A percentile compares a stretch with the other conserved stretches of the same genome.
Evolutionary conservation across 2,329 filamentous ascomycete genomes (phyloP).

Genomic region (Aspergillus spinulosporus): DNA sequence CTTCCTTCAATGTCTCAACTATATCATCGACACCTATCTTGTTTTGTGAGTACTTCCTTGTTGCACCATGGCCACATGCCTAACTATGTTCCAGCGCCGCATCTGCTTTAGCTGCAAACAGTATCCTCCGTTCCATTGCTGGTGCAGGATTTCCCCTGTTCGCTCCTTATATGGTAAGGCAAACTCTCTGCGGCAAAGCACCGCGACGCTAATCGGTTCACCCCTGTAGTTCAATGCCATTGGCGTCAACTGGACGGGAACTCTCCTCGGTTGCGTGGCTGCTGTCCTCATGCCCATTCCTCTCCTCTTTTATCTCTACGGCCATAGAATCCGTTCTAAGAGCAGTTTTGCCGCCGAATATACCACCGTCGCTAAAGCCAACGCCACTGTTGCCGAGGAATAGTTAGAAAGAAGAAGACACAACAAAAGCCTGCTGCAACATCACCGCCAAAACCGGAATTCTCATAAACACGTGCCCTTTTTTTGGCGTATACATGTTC

Average conservation of each 20-base stretch:
- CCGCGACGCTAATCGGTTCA: neutral
- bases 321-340: constrained; percentile 40
- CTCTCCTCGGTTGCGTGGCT: constrained; percentile 31
- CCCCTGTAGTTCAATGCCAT: constrained; percentile 28
- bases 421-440: too few relatives aligned
- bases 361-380: constrained; percentile 18
- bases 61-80: neutral
- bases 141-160: constrained; percentile 41
- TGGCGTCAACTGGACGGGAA: constrained; percentile 33
- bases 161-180: constrained; percentile 20
- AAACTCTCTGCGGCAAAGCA: neutral
- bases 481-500: too few relatives aligned
- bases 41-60: constrained; percentile 35
- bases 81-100: constrained; percentile 40
- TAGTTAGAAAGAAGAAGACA: neutral
- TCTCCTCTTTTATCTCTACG: constrained; percentile 48
- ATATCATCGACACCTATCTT: constrained; percentile 60
- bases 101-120: constrained; percentile 52
- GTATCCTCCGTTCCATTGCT: constrained; percentile 47
- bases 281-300: constrained; percentile 42
- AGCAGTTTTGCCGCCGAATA: constrained; percentile 36
- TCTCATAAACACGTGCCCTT: too few relatives aligned
- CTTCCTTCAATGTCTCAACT: constrained; percentile 60
- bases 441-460: too few relatives aligned
- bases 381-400: constrained; percentile 11